Conservation (phyloP, 768 basidiomycete species). For the Podaxis rugospora region DNA sequence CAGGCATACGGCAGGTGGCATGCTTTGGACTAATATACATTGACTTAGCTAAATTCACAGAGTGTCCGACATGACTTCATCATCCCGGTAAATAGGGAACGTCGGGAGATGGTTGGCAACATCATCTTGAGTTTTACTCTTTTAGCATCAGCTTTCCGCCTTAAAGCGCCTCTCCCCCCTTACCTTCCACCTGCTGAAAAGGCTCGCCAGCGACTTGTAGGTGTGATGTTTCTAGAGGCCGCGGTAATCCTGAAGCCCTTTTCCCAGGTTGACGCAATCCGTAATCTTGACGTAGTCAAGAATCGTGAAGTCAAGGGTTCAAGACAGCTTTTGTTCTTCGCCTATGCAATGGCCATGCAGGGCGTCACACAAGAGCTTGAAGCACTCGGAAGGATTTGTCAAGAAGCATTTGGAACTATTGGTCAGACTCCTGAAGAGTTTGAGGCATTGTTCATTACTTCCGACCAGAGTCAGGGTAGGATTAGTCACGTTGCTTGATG, state of each 20-base stretch:
- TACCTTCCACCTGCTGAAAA: constrained; percentile 93
- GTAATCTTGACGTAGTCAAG: constrained; percentile 83
- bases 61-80: constrained; percentile 85
- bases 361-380: constrained; percentile 91
- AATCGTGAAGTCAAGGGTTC: constrained; percentile 78
- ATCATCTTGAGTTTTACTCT: constrained; percentile 87
- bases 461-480: constrained; percentile 17
- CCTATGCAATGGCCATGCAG: constrained; percentile 92
- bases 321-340: constrained; percentile 86
- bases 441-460: constrained; percentile 62
- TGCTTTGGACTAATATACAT: background rate
- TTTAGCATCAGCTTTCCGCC: constrained; percentile 71
- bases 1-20: constrained; percentile 68
- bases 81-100: constrained; percentile 81
- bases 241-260: background rate
- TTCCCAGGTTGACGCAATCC: constrained; percentile 72
- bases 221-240: constrained; percentile 14
- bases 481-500: constrained; percentile 20
- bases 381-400: constrained; percentile 71
- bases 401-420: constrained; percentile 91
- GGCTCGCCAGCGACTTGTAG: constrained; percentile 72
- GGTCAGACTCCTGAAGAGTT: constrained; percentile 80
- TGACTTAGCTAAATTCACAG: constrained; percentile 31
- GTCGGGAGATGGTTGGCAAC: constrained; percentile 93
- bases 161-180: constrained; percentile 92